Base-by-base conservation (phyloP, 495 filamentous ascomycete genomes). In the Viridothelium virens region DNA sequence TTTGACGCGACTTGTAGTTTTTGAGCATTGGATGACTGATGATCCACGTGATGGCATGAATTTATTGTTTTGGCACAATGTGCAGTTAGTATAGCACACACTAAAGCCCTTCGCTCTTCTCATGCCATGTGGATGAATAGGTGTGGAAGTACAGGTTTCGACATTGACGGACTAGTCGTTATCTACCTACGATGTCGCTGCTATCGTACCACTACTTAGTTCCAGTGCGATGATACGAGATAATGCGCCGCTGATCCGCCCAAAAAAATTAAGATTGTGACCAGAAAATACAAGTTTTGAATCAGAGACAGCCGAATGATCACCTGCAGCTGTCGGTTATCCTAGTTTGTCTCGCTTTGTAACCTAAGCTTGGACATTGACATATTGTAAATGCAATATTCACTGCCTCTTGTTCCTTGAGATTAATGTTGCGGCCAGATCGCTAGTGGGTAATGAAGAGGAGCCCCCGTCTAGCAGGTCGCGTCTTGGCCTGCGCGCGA, bases 401-500 rank as follows among this genome's bases (percentile, higher is more conserved):
- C 41, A 18, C 48, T 53, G 48, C 48, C 16, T 18, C 53, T 9
- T 36, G 31, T 7, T 7, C 6, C 36, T 31, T 9, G 2, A 34
- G 2, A 34, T 36, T 36, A 1, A 1, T 36, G 7, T 18, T 10
- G 5, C 10, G 18, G 5, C 11, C 11, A 5, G 18, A 16, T 53
- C 12, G 11, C 12, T 16, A n/a, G 11, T 53, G 12, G 5, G 5
- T 53, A 5, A 5, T 5, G 18, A 1, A 4, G 31, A 6, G 7
- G 31, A 7, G 33, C n/a, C 36, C 36, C 53, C 25, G 56, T 59
- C 59, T 71, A 69, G 62, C 67, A 71, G 62, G 61, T 63, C 9
- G 64, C 25, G 25, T 68, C 65, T 59, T 59, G 53, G 56, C 69
- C 64, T 44, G 71, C 70, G 59, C 68, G 63, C 25, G 93, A 92